Evolutionary conservation across 1,284 basidiomycete species (phyloP), one percentile per base, ranked within the genome.

Genomic region (Megacollybia platyphylla): DNA sequence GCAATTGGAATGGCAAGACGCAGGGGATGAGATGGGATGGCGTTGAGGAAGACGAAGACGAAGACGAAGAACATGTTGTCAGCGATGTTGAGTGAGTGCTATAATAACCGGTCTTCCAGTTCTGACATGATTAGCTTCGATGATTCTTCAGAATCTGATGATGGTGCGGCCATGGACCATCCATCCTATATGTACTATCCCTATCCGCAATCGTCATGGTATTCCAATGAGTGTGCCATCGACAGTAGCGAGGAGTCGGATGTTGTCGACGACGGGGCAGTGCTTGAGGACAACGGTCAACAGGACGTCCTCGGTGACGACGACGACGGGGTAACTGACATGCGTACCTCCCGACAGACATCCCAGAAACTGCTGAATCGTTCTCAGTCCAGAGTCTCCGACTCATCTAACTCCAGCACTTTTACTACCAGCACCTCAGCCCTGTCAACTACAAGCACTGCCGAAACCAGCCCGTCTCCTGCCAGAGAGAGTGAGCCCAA

Each of bases 251-350:
- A 34, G 11, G 31, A 34, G 31, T 11, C 31, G 11, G 31, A 15
- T 34, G 10, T 7, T 4, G 31, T 34, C 7, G 10, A 34, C 15
- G 47, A 48, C 27, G 45, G 46, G 3, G 31, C 36, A 7, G 41
- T 46, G 30, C 37, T 45, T 11, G 66, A 65, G 13, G 65, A 67
- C 18, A 70, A 79, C 15, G 75, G 78, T 44, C 57, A 57, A 11
- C 40, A 27, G 6, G 31, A 41, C n/a, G 41, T 46, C 35, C 40
- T 45, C 10, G 65, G 64, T n/a, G 65, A 58, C 7, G 67, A 70
- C 8, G 39, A 80, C 15, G 78, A 82, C 44, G 77, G 76, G 44
- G 65, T 79, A 39, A 68, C 87, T 39, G 79, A 85, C 57, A 83
- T 84, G 63, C 71, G 73, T 29, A 48, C 60, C 3, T 55, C 59